Conservation (phyloP, 345 rosid species). For the Citrus glauca region DNA sequence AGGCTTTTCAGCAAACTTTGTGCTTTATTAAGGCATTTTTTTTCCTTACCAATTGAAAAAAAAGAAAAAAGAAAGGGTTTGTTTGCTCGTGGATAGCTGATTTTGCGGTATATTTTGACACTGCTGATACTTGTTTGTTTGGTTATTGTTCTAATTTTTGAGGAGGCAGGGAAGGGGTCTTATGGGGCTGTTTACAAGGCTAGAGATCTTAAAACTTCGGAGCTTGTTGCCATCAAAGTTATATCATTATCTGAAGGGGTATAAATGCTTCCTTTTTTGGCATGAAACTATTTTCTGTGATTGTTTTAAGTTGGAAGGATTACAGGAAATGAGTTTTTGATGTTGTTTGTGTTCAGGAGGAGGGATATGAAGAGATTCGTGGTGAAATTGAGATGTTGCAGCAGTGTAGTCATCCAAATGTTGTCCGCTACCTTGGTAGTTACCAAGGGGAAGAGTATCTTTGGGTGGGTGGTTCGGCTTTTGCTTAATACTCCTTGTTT, state of each 20-base stretch:
- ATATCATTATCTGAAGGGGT: slow-evolving; percentile 95
- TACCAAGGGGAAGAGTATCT: slow-evolving; percentile 99
- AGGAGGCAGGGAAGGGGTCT: slow-evolving; percentile 85
- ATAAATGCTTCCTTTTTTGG: slow-evolving; percentile 20
- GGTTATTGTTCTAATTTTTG: slow-evolving; percentile 4
- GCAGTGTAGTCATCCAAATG: slow-evolving; percentile 96
- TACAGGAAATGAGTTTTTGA: slow-evolving; percentile 7
- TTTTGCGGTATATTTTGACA: slow-evolving; percentile 8
- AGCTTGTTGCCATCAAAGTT: slow-evolving; percentile 96
- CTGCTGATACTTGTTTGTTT: background rate
- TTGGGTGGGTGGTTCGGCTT: slow-evolving; percentile 55
- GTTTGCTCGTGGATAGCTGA: background rate
- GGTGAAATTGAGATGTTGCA: slow-evolving; percentile 99
- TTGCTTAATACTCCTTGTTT: slow-evolving; percentile 7
- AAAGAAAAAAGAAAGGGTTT: too few relatives aligned
- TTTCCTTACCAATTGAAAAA: background rate
- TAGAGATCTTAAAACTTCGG: slow-evolving; percentile 86
- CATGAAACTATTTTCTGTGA: background rate
- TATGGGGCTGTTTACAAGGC: slow-evolving; percentile 99
- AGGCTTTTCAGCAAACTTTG: too few relatives aligned
- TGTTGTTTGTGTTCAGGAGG: slow-evolving; percentile 58
- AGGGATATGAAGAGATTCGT: slow-evolving; percentile 95
- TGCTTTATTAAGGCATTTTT: background rate
- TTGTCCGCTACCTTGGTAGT: slow-evolving; percentile 93
- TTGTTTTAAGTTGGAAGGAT: slow-evolving; percentile 1